phyloP scores from a whole-genome alignment of 495 filamentous ascomycete genomes.

The Xylaria castorea region DNA sequence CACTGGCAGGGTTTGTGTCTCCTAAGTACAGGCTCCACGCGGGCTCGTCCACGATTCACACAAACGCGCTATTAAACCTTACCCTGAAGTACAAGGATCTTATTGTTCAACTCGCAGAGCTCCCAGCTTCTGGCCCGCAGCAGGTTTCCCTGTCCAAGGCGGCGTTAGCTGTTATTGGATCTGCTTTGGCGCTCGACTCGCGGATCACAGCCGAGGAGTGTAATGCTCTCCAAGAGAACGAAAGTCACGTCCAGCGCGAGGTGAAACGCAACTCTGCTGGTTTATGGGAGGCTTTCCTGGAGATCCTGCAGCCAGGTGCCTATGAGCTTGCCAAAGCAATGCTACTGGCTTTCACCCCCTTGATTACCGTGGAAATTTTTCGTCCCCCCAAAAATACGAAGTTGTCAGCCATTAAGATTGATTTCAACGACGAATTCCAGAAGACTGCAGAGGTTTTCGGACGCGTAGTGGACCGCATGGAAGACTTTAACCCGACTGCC shows the following conservation, averaged over 20 bases:
- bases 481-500: constrained; percentile 70
- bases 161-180: constrained; percentile 69
- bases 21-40: constrained; percentile 49
- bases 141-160: constrained; percentile 50
- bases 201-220: constrained; percentile 75
- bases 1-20: constrained; percentile 52
- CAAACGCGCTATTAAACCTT: constrained; percentile 57
- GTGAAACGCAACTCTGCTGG: constrained; percentile 67
- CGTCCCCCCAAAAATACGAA: constrained; percentile 55
- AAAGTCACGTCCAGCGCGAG: constrained; percentile 68
- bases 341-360: constrained; percentile 69
- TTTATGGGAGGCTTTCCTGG: constrained; percentile 79
- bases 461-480: constrained; percentile 75
- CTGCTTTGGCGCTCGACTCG: constrained; percentile 76
- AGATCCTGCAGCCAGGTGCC: constrained; percentile 68
- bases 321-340: constrained; percentile 71
- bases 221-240: constrained; percentile 63
- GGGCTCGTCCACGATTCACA: constrained; percentile 56
- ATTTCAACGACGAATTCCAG: constrained; percentile 77
- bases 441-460: constrained; percentile 72
- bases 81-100: constrained; percentile 55
- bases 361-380: constrained; percentile 78
- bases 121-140: constrained; percentile 43
- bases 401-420: constrained; percentile 58
- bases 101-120: constrained; percentile 51